phyloP scores from a whole-genome alignment of 148 eudicot genomes.

The Silene uniflora region DNA sequence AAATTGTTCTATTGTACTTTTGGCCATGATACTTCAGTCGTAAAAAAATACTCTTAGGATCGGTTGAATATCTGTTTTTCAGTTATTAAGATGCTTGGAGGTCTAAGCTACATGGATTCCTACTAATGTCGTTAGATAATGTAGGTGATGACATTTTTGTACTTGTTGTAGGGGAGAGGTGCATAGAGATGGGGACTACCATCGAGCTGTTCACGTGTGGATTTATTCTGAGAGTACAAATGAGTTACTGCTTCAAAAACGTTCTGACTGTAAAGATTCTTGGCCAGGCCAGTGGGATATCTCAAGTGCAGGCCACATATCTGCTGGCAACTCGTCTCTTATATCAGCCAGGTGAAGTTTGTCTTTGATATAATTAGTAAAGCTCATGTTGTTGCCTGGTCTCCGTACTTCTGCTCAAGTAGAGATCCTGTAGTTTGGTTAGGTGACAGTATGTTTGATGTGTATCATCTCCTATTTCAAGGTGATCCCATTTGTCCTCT shows the following conservation, averaged over 20 bases:
- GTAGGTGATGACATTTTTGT: background rate
- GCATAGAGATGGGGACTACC: constrained; percentile 94
- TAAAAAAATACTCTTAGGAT: background rate
- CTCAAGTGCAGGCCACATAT: constrained; percentile 96
- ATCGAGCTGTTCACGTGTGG: constrained; percentile 94
- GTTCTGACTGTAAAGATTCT: constrained; percentile 89
- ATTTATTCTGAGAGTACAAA: constrained; percentile 85
- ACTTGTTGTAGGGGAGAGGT: constrained; percentile 52
- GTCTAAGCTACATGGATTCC: background rate
- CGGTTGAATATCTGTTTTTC: background rate
- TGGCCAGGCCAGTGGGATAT: constrained; percentile 93
- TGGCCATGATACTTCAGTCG: background rate
- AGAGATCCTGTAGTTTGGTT: background rate
- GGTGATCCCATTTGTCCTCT: background rate
- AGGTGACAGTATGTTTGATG: background rate
- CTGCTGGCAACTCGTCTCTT: constrained; percentile 94
- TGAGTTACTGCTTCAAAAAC: constrained; percentile 74
- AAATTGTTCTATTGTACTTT: background rate
- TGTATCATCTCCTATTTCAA: background rate
- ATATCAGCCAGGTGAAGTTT: constrained; percentile 61
- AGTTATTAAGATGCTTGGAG: background rate
- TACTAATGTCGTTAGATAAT: background rate
- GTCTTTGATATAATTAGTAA: background rate
- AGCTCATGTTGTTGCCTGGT: background rate
- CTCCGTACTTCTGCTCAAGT: background rate